Conservation (phyloP, 2,329 filamentous ascomycete species). For the Anthostomella pinea region DNA sequence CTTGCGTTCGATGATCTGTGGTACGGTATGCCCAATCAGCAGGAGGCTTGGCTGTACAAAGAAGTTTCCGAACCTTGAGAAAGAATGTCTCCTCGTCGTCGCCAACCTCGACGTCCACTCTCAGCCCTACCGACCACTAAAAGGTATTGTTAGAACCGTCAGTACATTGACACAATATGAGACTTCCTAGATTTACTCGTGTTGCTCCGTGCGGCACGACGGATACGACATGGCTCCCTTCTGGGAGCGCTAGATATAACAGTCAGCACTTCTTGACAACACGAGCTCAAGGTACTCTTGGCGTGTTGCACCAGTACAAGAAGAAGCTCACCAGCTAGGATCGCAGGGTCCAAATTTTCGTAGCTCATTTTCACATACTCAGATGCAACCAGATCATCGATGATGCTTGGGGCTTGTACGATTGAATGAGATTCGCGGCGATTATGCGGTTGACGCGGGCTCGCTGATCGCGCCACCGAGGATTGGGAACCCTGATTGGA, state of each 20-base stretch:
- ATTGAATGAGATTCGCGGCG: no score
- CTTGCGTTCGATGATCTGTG: conserved; percentile 18
- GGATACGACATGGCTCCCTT: conserved; percentile 1
- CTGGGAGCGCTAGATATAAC: background rate
- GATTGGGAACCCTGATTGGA: no score
- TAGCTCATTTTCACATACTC: conserved; percentile 6
- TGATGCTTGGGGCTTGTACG: no score
- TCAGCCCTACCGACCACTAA: conserved; percentile 5
- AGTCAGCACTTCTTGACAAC: background rate
- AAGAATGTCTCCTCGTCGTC: conserved; percentile 14
- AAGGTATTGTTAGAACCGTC: background rate
- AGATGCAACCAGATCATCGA: no score
- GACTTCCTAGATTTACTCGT: background rate
- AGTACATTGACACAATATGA: background rate
- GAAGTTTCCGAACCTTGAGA: conserved; percentile 9
- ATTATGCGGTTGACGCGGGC: no score
- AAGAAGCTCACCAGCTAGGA: background rate
- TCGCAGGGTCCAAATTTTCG: conserved; percentile 1
- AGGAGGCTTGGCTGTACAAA: background rate
- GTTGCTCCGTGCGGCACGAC: conserved; percentile 3
- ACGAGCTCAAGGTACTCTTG: no score
- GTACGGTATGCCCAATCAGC: background rate
- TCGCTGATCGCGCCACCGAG: no score
- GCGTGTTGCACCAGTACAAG: no score
- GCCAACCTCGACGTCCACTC: conserved; percentile 7